A percentile compares a stretch with the other conserved stretches of the same genome.
Conservation (phyloP, 176 grass and related monocot genomes). For the Carex pumila region DNA sequence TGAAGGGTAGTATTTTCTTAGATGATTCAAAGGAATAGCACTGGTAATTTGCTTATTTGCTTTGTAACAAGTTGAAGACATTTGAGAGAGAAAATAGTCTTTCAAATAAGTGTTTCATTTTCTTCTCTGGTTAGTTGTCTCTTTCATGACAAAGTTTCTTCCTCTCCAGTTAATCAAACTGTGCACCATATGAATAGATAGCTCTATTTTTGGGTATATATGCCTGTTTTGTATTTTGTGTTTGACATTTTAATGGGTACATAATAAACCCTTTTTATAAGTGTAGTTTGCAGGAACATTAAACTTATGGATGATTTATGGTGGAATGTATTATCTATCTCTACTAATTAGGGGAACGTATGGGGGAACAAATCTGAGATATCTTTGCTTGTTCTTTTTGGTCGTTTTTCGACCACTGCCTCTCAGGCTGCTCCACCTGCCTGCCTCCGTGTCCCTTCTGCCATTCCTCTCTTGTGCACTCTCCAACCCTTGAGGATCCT, state of each 20-base stretch:
- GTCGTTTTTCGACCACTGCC: too few species aligned
- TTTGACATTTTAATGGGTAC: too few species aligned
- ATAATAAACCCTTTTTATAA: too few species aligned
- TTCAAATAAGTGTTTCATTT: neutral
- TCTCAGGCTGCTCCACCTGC: too few species aligned
- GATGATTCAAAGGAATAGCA: neutral
- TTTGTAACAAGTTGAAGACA: neutral
- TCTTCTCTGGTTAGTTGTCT: neutral
- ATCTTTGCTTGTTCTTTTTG: too few species aligned
- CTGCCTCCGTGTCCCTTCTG: too few species aligned
- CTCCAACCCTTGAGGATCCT: too few species aligned
- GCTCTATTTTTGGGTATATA: neutral
- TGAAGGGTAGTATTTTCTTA: neutral
- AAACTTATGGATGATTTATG: constrained; percentile 33
- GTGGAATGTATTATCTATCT: constrained; percentile 28
- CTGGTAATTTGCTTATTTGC: neutral
- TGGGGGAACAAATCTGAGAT: too few species aligned
- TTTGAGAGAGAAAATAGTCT: neutral
- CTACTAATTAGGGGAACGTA: neutral
- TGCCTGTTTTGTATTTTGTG: too few species aligned
- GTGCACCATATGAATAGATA: neutral
- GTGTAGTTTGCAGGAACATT: constrained; percentile 26
- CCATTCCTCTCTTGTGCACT: too few species aligned
- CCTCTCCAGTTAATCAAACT: neutral
- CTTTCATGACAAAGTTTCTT: neutral